These are phyloP conservation scores for Cyclaneusma minus DNA, from an alignment of 2,329 filamentous ascomycete genomes.

Conservation along the genomic window DNA sequence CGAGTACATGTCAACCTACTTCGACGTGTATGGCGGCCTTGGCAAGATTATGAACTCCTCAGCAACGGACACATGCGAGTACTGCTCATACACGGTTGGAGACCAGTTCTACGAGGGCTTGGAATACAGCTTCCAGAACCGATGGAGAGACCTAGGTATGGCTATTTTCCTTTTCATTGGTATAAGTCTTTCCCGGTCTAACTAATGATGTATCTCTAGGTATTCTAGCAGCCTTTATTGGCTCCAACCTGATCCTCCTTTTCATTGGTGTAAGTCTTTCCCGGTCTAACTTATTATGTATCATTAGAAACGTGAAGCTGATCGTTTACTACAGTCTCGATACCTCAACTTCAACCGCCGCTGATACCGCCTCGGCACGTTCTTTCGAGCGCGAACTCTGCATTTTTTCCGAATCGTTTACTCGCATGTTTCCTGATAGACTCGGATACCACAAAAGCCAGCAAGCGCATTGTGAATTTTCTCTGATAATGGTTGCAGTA, in stretches of 20 bases:
- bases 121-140: constrained; percentile 46
- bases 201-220: constrained; percentile 30
- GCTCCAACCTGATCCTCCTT: constrained; percentile 54
- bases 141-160: constrained; percentile 66
- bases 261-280: constrained; percentile 35
- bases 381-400: too few relatives aligned
- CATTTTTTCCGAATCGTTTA: too few relatives aligned
- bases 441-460: too few relatives aligned
- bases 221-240: constrained; percentile 63
- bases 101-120: constrained; percentile 65
- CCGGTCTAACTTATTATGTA: neutral
- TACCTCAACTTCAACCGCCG: constrained; percentile 29
- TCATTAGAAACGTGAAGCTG: constrained; percentile 4
- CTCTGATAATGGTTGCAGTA: too few relatives aligned
- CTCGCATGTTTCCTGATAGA: too few relatives aligned
- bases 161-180: constrained; percentile 45
- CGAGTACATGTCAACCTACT: constrained; percentile 61
- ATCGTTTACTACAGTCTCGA: constrained; percentile 18
- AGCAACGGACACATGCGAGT: constrained; percentile 51
- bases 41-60: constrained; percentile 56
- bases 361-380: constrained; percentile 13
- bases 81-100: constrained; percentile 68
- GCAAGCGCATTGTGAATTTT: too few relatives aligned
- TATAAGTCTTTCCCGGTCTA: constrained; percentile 23
- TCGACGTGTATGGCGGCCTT: constrained; percentile 45